Conservation (phyloP, 2,329 filamentous ascomycete genomes). For the Xylaria sp. region DNA sequence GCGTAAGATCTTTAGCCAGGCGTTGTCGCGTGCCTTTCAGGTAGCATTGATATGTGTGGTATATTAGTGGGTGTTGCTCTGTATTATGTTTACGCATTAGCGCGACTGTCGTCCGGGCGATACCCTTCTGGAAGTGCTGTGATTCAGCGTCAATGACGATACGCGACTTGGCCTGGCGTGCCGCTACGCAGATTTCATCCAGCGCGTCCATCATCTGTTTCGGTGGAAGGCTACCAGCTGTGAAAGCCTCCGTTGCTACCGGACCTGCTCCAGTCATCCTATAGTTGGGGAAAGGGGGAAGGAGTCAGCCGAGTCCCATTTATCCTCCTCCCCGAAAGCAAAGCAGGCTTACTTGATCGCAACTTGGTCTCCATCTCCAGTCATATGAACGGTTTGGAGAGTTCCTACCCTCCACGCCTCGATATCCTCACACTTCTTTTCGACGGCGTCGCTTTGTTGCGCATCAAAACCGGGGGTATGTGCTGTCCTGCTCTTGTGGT, state of each 20-base stretch:
- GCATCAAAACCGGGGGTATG: neutral
- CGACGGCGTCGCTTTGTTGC: neutral
- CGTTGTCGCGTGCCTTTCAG: neutral
- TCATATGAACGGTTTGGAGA: slow-evolving; percentile 3
- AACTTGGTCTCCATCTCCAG: neutral
- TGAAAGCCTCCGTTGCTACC: neutral
- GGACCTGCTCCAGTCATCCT: slow-evolving; percentile 9
- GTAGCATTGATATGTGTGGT: slow-evolving; percentile 7
- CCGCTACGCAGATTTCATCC: slow-evolving; percentile 1
- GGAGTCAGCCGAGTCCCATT: neutral
- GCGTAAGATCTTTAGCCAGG: neutral
- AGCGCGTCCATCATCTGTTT: slow-evolving; percentile 2
- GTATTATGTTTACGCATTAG: slow-evolving; percentile 9
- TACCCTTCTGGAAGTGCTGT: slow-evolving; percentile 1
- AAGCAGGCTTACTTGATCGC: slow-evolving; percentile 1
- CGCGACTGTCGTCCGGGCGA: neutral
- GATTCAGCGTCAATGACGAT: slow-evolving; percentile 2
- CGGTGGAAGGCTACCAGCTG: neutral
- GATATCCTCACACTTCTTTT: neutral
- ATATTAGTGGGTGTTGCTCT: neutral
- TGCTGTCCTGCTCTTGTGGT: neutral
- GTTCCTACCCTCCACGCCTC: slow-evolving; percentile 2
- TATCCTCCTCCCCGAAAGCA: neutral
- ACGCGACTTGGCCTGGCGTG: neutral
- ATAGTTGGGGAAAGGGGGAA: neutral